Evolutionary conservation across 2,329 filamentous ascomycete species (phyloP), one percentile per base, ranked within the genome.

Genomic region (Trichoderma aggressivum): DNA sequence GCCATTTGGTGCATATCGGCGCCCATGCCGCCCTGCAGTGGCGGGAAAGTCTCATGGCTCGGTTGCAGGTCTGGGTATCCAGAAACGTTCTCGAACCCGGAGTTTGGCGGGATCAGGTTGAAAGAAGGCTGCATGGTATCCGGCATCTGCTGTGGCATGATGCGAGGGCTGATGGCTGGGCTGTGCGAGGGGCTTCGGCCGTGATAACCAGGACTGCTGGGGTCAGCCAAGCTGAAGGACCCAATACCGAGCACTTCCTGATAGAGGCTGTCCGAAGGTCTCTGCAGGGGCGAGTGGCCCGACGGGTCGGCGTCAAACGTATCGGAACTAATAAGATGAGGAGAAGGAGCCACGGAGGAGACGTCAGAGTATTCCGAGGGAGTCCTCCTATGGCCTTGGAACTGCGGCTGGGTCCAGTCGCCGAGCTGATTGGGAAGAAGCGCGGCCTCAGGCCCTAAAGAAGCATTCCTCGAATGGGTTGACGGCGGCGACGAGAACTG

Each of bases 331-430:
- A 87, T 88, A 71, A 97, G 82, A 77, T 93, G 94, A 4, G 95
- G 95, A 21, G 95, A 98, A 28, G 91, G 92, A 26, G 92, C 90
- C 18, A 91, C 92, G 21, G 94, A 97, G 6, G 91, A 97, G 7
- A 97, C 91, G 75, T 98, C 95, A 3, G 94, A 97, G 77, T 91
- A 94, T 76, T 98, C 95, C n/a, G 94, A 98, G 1, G 93, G 92
- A 47, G 89, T 90, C 77, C 94, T 89, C 75, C 94, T 88, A 79
- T 98, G 95, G n/a, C 88, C 86, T 75, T 93, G 91, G 78, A 97
- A 98, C 72, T 88, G 86, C 16, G 84, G 81, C 70, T 85, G 84
- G 55, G 75, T 84, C 87, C 87, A 89, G 72, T 89, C 87, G 67
- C 75, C 76, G 61, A 85, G 75, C 74, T 88, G 87, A n/a, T 81